phyloP scores from a whole-genome alignment of 2,329 filamentous ascomycete species.

The Didymella glomerata region DNA sequence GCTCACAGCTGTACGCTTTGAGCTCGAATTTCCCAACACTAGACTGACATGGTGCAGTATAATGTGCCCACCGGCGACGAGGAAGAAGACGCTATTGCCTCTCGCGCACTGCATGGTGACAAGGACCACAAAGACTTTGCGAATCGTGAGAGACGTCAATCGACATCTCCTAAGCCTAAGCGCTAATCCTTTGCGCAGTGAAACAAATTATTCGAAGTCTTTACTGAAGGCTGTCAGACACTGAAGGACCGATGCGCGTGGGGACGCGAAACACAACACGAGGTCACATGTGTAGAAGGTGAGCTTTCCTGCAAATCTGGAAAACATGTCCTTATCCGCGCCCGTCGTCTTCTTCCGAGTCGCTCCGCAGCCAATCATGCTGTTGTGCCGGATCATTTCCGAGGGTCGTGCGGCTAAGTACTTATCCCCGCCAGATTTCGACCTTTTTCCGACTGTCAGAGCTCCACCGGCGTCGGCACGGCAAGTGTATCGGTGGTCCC shows the following conservation, averaged over 20 bases:
- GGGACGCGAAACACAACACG: conserved; percentile 4
- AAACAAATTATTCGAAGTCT: conserved; percentile 46
- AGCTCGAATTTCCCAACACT: not conserved
- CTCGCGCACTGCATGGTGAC: conserved; percentile 43
- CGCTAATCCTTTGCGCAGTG: conserved; percentile 32
- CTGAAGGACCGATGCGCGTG: not conserved
- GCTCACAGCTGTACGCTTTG: conserved; percentile 43
- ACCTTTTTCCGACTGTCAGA: conserved; percentile 32
- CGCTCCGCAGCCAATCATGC: conserved; percentile 22
- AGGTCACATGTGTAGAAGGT: conserved; percentile 10
- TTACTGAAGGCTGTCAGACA: conserved; percentile 30
- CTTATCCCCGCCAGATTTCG: conserved; percentile 37
- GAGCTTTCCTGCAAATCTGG: conserved; percentile 14
- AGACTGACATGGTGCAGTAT: conserved; percentile 41
- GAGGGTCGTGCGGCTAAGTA: conserved; percentile 34
- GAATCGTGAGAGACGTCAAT: conserved; percentile 34
- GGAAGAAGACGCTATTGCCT: conserved; percentile 49
- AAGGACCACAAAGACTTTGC: conserved; percentile 50
- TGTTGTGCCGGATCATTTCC: conserved; percentile 25
- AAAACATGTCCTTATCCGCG: conserved; percentile 33
- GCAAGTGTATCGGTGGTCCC: conserved; percentile 43
- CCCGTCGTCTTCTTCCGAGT: conserved; percentile 23
- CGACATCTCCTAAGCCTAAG: not conserved
- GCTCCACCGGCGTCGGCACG: conserved; percentile 44
- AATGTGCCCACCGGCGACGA: conserved; percentile 47